These are phyloP conservation scores for Amniculicola lignicola DNA, from an alignment of 495 filamentous ascomycete species.

Conservation along the genomic window DNA sequence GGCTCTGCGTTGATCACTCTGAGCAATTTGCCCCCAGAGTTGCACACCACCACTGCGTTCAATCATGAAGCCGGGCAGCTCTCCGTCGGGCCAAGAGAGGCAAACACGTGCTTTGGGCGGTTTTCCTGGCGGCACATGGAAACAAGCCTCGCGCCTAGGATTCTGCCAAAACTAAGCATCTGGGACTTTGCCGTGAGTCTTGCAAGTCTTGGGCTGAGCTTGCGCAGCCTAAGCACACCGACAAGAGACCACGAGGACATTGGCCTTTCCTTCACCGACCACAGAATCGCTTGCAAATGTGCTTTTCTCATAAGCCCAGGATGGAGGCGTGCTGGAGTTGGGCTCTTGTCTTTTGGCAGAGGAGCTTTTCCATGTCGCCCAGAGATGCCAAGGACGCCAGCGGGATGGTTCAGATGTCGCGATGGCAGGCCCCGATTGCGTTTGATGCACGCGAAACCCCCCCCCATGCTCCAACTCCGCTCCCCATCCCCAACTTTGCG, in stretches of 20 bases:
- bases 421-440: constrained; percentile 20
- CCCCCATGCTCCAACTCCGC: background rate
- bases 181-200: background rate
- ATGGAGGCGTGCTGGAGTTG: no score
- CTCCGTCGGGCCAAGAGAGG: background rate
- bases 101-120: background rate
- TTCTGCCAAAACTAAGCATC: constrained; percentile 1
- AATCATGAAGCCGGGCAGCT: background rate
- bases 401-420: constrained; percentile 13
- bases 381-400: constrained; percentile 7
- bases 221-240: background rate
- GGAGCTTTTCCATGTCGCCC: constrained; percentile 1
- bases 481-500: background rate
- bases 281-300: background rate
- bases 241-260: background rate
- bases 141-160: constrained; percentile 15
- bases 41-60: background rate
- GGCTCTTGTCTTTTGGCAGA: no score
- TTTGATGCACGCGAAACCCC: background rate
- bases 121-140: background rate
- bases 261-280: background rate
- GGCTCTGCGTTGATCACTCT: background rate
- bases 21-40: background rate
- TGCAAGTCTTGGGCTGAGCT: background rate
- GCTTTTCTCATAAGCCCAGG: background rate